A percentile compares a stretch with the other conserved stretches of the same genome.
phyloP scores from a whole-genome alignment of 2,329 filamentous ascomycete genomes.

The Microdochium bolleyi region DNA sequence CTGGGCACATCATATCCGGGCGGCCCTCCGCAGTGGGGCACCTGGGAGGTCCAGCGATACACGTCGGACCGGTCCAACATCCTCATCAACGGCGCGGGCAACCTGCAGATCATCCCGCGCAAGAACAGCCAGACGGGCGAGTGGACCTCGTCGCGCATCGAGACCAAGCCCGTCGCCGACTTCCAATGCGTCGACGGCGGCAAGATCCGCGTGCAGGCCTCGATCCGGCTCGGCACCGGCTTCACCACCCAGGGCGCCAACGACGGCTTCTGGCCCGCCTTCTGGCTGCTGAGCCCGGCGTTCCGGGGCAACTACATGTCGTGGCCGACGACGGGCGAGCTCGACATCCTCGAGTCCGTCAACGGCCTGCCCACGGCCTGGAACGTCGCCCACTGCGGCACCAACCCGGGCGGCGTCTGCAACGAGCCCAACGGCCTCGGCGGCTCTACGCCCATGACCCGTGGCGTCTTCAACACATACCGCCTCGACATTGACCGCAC shows the following conservation, averaged over 20 bases:
- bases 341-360: constrained; percentile 35
- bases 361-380: constrained; percentile 27
- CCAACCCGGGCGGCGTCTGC: constrained; percentile 28
- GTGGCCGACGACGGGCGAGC: constrained; percentile 23
- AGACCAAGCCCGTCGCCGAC: background rate
- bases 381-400: constrained; percentile 33
- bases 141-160: background rate
- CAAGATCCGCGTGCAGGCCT: background rate
- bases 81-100: background rate
- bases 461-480: constrained; percentile 23
- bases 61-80: background rate
- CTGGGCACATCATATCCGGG: background rate
- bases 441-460: constrained; percentile 9
- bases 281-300: background rate
- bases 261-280: background rate
- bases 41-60: background rate
- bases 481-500: constrained; percentile 24
- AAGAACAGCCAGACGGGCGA: background rate
- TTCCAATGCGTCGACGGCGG: background rate
- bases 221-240: background rate
- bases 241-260: background rate
- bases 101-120: background rate
- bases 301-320: background rate
- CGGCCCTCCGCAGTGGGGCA: background rate
- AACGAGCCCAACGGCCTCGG: constrained; percentile 28